A percentile compares a stretch with the other conserved stretches of the same genome.
These are phyloP conservation scores for Poronia punctata DNA, from an alignment of 495 filamentous ascomycete genomes.

Conservation along the genomic window DNA sequence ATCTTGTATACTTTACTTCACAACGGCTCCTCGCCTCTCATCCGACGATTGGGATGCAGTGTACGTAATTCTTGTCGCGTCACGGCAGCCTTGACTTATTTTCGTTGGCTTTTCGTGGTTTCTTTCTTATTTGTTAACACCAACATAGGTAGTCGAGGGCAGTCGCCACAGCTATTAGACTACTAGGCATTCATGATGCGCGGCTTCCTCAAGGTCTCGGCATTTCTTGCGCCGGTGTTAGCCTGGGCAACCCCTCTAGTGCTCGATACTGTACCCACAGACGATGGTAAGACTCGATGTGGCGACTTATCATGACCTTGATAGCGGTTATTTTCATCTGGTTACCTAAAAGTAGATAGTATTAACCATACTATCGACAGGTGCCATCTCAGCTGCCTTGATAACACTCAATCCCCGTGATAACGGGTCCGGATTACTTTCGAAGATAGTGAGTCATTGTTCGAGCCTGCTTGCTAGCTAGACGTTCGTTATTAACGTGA, in stretches of 20 bases:
- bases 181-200: constrained; percentile 31
- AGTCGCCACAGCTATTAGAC: no score
- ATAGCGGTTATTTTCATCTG: background rate
- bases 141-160: no score
- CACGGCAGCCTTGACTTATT: constrained; percentile 8
- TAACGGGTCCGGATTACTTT: no score
- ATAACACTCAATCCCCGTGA: constrained; percentile 14
- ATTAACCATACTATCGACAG: constrained; percentile 1
- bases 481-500: background rate
- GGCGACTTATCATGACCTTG: background rate
- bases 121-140: background rate
- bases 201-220: constrained; percentile 20
- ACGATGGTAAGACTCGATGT: constrained; percentile 1
- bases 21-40: background rate
- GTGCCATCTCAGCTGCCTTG: constrained; percentile 10
- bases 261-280: background rate
- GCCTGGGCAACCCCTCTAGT: constrained; percentile 10
- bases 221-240: constrained; percentile 25
- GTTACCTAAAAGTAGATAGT: no score
- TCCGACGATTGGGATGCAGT: no score
- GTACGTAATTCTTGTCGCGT: constrained; percentile 17
- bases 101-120: background rate
- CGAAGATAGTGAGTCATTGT: constrained; percentile 14
- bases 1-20: constrained; percentile 7
- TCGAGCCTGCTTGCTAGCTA: background rate